Evolutionary conservation across 2,329 filamentous ascomycete species (phyloP).

Genomic region (Alternaria brassicae): DNA sequence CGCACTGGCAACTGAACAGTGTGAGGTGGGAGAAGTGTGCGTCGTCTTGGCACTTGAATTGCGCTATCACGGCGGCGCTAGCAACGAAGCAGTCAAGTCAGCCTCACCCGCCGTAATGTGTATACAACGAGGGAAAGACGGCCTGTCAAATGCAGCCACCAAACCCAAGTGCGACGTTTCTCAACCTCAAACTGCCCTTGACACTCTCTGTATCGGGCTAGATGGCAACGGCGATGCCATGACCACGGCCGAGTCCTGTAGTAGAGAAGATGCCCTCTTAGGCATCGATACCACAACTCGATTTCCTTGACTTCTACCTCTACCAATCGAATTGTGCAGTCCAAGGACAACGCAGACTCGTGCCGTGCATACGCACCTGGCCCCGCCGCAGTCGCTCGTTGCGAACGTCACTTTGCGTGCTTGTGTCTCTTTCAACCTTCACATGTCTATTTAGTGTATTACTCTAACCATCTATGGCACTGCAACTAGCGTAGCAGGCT

Average conservation of each 20-base stretch:
- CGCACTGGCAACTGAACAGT: not conserved
- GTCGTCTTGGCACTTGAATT: not conserved
- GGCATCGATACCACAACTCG: not conserved
- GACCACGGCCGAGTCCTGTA: not conserved
- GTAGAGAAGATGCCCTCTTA: not conserved
- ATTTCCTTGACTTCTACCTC: not conserved
- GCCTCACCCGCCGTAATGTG: not conserved
- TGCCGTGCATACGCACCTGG: not conserved
- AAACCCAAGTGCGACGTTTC: conserved; percentile 15
- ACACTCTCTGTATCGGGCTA: not conserved
- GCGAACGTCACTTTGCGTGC: conserved; percentile 1
- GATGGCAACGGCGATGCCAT: not conserved
- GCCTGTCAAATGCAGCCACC: conserved; percentile 12
- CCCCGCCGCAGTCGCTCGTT: not conserved
- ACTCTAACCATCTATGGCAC: not conserved
- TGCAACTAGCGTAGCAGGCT: conserved; percentile 8
- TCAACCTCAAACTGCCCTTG: not conserved
- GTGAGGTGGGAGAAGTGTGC: not conserved
- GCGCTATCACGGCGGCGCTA: not conserved
- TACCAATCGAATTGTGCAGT: not conserved
- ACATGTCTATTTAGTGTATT: conserved; percentile 8
- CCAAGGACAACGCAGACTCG: not conserved
- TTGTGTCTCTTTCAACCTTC: conserved; percentile 2
- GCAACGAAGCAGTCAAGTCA: not conserved
- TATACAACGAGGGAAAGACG: not conserved